Conservation (phyloP, 331 rosid species). For the Quercus tomentella region DNA sequence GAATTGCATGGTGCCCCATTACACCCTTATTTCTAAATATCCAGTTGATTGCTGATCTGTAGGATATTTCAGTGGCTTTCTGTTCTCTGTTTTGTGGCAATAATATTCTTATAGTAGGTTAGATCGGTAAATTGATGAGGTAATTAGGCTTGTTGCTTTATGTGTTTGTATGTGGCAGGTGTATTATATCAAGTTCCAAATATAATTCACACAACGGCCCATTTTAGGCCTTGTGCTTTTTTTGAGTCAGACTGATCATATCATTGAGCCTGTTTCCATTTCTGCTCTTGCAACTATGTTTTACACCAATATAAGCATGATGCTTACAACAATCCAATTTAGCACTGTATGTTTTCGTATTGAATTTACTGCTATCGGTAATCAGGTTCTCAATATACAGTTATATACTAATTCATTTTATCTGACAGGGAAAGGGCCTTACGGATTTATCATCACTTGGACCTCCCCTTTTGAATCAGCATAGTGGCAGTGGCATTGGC, state of each 20-base stretch:
- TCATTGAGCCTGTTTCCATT: neutral
- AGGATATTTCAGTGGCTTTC: neutral
- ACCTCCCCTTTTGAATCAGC: conserved; percentile 73
- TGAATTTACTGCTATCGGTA: neutral
- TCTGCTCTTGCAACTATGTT: neutral
- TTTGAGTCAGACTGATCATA: neutral
- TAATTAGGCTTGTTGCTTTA: neutral
- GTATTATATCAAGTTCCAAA: neutral
- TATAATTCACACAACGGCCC: neutral
- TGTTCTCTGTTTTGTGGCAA: neutral
- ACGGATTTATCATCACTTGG: conserved; percentile 61
- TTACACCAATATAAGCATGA: neutral
- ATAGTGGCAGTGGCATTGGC: conserved; percentile 66
- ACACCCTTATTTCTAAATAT: neutral
- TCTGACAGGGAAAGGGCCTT: conserved; percentile 63
- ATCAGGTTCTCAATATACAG: neutral
- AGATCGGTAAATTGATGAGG: neutral
- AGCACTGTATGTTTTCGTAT: neutral
- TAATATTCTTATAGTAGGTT: neutral
- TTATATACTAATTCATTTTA: neutral
- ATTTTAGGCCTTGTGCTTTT: neutral
- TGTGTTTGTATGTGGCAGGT: neutral
- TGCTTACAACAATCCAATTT: neutral
- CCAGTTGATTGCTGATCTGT: neutral
- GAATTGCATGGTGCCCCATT: neutral